Evolutionary conservation across 129 eudicot species (phyloP).

Genomic region (Flaveria linearis): DNA sequence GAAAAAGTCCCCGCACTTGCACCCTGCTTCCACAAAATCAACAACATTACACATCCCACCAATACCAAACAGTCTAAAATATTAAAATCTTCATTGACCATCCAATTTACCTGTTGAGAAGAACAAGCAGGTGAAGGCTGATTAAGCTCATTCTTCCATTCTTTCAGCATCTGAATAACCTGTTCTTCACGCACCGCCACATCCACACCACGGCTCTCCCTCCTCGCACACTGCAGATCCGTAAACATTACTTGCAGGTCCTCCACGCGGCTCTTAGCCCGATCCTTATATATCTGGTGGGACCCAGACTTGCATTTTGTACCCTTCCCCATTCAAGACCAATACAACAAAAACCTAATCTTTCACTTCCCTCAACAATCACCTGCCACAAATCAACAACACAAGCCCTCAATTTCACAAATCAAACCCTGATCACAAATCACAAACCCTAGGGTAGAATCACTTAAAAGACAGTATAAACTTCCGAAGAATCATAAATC

Average conservation of each 20-base stretch:
- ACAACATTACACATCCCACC: neutral
- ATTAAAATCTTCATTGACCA: neutral
- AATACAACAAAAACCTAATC: constrained; percentile 6
- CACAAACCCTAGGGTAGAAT: constrained; percentile 26
- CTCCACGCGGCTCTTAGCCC: constrained; percentile 91
- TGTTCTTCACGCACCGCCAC: constrained; percentile 85
- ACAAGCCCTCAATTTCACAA: constrained; percentile 22
- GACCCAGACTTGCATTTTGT: constrained; percentile 71
- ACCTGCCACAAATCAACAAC: constrained; percentile 23
- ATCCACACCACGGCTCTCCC: constrained; percentile 81
- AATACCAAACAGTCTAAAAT: neutral
- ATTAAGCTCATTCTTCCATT: constrained; percentile 90
- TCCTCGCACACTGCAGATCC: constrained; percentile 85
- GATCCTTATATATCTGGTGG: constrained; percentile 80
- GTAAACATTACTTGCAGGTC: constrained; percentile 81
- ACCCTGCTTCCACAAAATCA: constrained; percentile 44
- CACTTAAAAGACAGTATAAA: no score
- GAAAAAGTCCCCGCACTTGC: constrained; percentile 68
- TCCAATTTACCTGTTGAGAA: constrained; percentile 50
- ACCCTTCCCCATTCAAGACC: constrained; percentile 65
- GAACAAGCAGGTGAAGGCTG: constrained; percentile 94
- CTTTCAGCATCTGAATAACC: constrained; percentile 87
- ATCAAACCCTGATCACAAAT: constrained; percentile 24
- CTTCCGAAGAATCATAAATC: no score
- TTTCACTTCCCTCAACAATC: constrained; percentile 13